These are phyloP conservation scores for Solanum paucissectum DNA, from an alignment of 257 asterid genomes.

Conservation along the genomic window DNA sequence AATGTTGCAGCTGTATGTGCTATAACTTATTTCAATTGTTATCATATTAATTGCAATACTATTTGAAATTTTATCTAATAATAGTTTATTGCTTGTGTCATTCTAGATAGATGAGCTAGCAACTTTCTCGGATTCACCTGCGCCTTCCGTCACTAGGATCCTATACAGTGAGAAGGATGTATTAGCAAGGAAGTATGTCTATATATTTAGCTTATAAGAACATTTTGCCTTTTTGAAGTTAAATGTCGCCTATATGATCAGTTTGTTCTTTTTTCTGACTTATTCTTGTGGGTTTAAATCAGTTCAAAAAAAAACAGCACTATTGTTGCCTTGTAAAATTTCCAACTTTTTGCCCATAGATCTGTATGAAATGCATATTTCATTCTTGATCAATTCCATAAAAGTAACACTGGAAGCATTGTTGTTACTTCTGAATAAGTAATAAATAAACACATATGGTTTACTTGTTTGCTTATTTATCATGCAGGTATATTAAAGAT, in stretches of 20 bases:
- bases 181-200: slow-evolving; percentile 65
- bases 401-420: neutral
- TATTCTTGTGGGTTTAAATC: neutral
- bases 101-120: slow-evolving; percentile 80
- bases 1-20: neutral
- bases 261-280: neutral
- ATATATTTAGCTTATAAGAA: neutral
- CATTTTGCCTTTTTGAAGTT: neutral
- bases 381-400: neutral
- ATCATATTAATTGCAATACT: neutral
- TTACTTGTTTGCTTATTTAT: neutral
- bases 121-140: slow-evolving; percentile 72
- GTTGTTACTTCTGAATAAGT: neutral
- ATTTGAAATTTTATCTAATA: neutral
- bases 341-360: neutral
- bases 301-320: no score
- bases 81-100: neutral
- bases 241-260: neutral
- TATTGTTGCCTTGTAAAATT: neutral
- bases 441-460: neutral
- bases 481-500: slow-evolving; percentile 62
- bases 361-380: neutral
- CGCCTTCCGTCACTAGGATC: slow-evolving; percentile 85
- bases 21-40: neutral
- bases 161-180: slow-evolving; percentile 90